Percentiles rank a stretch among this genome's conserved stretches.
Evolutionary conservation across 805 yeast genomes (phyloP).

Genomic region (Barnettozyma salicaria): DNA sequence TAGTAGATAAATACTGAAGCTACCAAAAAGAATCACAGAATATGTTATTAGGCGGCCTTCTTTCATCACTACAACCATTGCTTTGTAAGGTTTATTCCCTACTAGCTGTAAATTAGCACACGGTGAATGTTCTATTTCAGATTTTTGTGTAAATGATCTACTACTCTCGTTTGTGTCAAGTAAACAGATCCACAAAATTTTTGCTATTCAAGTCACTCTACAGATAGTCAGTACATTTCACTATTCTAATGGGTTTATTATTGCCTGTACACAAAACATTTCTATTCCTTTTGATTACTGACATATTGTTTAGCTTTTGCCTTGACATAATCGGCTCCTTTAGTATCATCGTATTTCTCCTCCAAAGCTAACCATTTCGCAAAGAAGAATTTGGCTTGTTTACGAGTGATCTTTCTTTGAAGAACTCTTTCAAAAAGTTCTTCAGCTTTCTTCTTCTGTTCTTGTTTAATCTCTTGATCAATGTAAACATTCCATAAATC

Average conservation of each 20-base stretch:
- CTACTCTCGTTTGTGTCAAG: no score
- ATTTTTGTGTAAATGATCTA: no score
- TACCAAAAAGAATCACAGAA: no score
- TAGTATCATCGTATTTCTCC: conserved; percentile 59
- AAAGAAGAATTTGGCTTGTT: conserved; percentile 93
- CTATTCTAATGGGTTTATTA: not conserved
- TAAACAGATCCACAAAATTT: no score
- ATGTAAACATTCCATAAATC: conserved; percentile 95
- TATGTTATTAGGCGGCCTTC: no score
- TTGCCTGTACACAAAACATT: not conserved
- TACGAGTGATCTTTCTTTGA: conserved; percentile 58
- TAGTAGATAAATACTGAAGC: not conserved
- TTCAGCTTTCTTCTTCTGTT: conserved; percentile 62
- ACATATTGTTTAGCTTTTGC: conserved; percentile 85
- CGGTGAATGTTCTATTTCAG: no score
- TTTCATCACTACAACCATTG: no score
- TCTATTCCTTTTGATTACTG: conserved; percentile 20
- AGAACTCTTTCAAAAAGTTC: conserved; percentile 79
- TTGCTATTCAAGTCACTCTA: no score
- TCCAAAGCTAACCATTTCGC: conserved; percentile 86
- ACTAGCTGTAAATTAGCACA: no score
- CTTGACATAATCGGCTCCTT: conserved; percentile 76
- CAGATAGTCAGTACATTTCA: conserved; percentile 3
- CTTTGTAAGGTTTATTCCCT: no score
- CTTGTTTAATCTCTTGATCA: conserved; percentile 81